Evolutionary conservation across 129 eudicot species (phyloP).

Genomic region (Sambucus nigra): DNA sequence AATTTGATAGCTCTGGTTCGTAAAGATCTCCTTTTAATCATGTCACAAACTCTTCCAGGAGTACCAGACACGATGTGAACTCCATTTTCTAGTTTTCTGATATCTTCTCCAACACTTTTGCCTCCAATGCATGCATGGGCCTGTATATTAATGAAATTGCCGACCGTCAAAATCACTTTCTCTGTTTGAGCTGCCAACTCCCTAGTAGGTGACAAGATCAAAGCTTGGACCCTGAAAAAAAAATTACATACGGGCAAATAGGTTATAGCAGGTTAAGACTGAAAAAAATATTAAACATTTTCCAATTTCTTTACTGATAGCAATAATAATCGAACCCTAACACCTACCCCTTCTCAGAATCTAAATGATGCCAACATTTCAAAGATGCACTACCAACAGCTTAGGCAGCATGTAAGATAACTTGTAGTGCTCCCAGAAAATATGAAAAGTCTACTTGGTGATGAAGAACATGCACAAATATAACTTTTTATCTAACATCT

Average conservation of each 20-base stretch:
- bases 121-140: constrained; percentile 98
- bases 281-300: too few relatives aligned
- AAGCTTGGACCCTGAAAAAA: constrained; percentile 72
- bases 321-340: not conserved
- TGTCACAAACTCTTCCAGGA: constrained; percentile 94
- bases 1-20: constrained; percentile 79
- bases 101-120: constrained; percentile 93
- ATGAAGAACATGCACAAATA: not conserved
- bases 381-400: not conserved
- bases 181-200: constrained; percentile 96
- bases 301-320: not conserved
- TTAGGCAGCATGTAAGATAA: not conserved
- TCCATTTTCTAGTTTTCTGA: constrained; percentile 74
- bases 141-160: constrained; percentile 65
- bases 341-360: not conserved
- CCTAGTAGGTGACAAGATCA: constrained; percentile 90
- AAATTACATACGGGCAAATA: not conserved
- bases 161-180: constrained; percentile 66
- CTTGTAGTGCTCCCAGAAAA: not conserved
- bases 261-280: not conserved
- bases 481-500: not conserved
- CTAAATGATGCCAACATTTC: not conserved
- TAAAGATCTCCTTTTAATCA: constrained; percentile 89
- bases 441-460: not conserved
- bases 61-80: constrained; percentile 97